Percentiles rank a stretch among this genome's conserved stretches.
Conservation (phyloP, 106 monocot species). For the Acorus gramineus region DNA sequence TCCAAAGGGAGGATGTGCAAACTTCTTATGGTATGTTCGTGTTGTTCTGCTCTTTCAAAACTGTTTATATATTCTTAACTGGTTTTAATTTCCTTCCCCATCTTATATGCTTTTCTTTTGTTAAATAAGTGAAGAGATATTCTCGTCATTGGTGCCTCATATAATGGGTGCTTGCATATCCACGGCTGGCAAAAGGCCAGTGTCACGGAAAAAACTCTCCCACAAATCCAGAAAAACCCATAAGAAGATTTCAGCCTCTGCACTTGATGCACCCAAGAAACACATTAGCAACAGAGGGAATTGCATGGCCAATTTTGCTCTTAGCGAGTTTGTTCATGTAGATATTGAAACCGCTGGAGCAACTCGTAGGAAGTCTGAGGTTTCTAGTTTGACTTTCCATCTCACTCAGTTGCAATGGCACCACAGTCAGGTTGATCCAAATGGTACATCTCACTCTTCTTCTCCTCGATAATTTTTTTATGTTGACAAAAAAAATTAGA, state of each 20-base stretch:
- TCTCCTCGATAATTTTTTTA: neutral
- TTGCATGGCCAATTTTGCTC: conserved; percentile 14
- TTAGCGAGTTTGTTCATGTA: conserved; percentile 31
- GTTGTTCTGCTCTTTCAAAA: too few species aligned
- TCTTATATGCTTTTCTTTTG: too few species aligned
- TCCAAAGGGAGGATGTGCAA: too few species aligned
- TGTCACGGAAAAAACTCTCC: conserved; percentile 18
- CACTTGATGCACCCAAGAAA: conserved; percentile 28
- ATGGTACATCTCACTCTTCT: conserved; percentile 26
- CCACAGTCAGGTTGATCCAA: conserved; percentile 39
- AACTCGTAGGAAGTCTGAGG: conserved; percentile 25
- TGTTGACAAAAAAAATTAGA: neutral
- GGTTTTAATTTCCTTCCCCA: too few species aligned
- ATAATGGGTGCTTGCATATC: conserved; percentile 70
- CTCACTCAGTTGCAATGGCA: conserved; percentile 66
- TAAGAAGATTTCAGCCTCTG: conserved; percentile 47
- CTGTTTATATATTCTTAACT: too few species aligned
- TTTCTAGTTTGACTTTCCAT: conserved; percentile 56
- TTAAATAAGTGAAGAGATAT: too few species aligned
- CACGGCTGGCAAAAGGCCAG: conserved; percentile 14
- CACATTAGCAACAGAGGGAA: conserved; percentile 9
- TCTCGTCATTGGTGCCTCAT: neutral
- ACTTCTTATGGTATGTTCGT: too few species aligned
- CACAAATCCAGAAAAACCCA: conserved; percentile 25
- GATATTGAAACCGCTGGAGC: conserved; percentile 24